Base-by-base conservation (phyloP, 768 basidiomycete genomes). In the Floccularia luteovirens region DNA sequence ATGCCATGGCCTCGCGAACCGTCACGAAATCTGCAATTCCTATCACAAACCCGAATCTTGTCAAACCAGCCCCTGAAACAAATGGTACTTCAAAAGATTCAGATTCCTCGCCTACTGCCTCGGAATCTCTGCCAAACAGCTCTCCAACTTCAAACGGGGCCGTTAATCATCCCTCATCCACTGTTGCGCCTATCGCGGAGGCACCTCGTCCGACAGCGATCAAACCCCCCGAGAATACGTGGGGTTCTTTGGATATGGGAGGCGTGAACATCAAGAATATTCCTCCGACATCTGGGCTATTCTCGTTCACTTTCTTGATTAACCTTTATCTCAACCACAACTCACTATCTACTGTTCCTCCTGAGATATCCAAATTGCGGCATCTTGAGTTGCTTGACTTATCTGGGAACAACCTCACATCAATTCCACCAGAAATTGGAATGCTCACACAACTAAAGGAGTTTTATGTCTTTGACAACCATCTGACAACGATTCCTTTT, bases 241-340 rank as follows among this genome's bases (percentile, higher is more conserved):
- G 94, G 93, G 83, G 65, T 21, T 88, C 89, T 14, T 67, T 99
- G 35, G 96, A 99, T 62, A 90, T 99, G 80, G 94, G 96, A 39
- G 96, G 96, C 12, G 82, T 96, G 49, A 78, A 79, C 48, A 79
- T 99, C 56, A 94, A 93, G 72, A 90, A 85, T 48, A 71, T 99
- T 37, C 88, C 93, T 24, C 64, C 79, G 4, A 70, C 64, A 5
- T 85, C 82, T 33, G 82, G 80, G 20, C 68, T 90, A 31, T 89
- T 88, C 60, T 67, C 79, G 5, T 97, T 94, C 67, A 77, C 79
- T n/a, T 96, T 92, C 71, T 82, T 99, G 43, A 85, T 84, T 49
- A 85, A 82, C 46, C 82, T 99, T 36, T 97, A 93, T 64, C 86
- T 99, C 58, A 97, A 97, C 50, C 94, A 98, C 68, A 99, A 99